phyloP scores from a whole-genome alignment of 495 filamentous ascomycete species.

The Trichoderma orchidacearum region DNA sequence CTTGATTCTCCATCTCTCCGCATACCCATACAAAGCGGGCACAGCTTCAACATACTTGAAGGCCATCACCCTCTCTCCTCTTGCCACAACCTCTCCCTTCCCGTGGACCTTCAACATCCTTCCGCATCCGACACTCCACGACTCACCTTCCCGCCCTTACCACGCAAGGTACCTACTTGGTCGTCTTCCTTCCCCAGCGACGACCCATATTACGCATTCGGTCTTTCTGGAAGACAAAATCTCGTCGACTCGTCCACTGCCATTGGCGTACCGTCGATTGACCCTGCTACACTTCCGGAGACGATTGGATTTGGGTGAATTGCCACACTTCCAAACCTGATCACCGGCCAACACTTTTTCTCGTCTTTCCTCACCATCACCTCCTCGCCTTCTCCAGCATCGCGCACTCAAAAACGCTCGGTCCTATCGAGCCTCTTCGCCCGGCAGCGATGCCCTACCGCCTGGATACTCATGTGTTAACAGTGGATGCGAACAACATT shows the following conservation, averaged over 20 bases:
- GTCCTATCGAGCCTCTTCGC: not conserved
- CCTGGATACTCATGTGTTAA: constrained; percentile 43
- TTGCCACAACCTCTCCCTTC: not conserved
- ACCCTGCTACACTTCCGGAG: not conserved
- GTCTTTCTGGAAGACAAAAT: not conserved
- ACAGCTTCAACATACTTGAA: not conserved
- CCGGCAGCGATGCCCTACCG: constrained; percentile 17
- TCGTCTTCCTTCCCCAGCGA: not conserved
- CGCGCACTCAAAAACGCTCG: constrained; percentile 13
- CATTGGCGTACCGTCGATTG: not conserved
- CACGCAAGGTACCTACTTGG: no score
- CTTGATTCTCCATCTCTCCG: constrained; percentile 1
- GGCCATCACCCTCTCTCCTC: not conserved
- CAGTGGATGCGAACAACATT: constrained; percentile 74
- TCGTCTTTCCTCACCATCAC: not conserved
- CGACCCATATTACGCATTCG: not conserved
- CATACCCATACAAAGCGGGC: not conserved
- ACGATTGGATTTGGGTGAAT: not conserved
- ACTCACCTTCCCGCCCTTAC: not conserved
- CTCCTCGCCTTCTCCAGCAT: constrained; percentile 12
- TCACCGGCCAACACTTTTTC: not conserved
- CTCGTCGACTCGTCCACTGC: not conserved
- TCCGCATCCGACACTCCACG: not conserved
- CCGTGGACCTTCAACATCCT: not conserved
- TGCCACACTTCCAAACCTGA: not conserved